Evolutionary conservation across 1,139 yeast genomes (phyloP).

Genomic region (Taphrina confusa): DNA sequence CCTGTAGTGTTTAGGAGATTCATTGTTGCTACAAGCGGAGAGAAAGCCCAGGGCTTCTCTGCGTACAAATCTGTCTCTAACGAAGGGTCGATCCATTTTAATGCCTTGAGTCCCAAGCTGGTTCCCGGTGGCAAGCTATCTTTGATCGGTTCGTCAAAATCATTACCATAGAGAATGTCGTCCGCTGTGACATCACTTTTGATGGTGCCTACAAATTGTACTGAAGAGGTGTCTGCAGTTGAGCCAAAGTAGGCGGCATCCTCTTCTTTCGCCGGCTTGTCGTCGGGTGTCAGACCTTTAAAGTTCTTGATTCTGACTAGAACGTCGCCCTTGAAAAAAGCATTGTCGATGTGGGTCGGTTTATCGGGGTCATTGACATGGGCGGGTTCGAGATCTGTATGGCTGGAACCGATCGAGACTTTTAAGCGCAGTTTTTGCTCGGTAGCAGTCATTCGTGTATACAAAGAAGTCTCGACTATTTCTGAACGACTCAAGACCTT

Average conservation of each 20-base stretch:
- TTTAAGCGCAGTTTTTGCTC: constrained; percentile 12
- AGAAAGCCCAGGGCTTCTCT: constrained; percentile 63
- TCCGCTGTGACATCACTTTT: constrained; percentile 31
- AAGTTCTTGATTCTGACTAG: constrained; percentile 27
- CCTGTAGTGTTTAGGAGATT: constrained; percentile 28
- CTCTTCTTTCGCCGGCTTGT: constrained; percentile 1
- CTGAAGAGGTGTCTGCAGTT: constrained; percentile 32
- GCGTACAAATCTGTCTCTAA: constrained; percentile 62
- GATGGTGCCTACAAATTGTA: constrained; percentile 33
- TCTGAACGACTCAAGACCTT: no score
- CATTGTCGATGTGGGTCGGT: constrained; percentile 29
- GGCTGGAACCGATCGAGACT: constrained; percentile 18
- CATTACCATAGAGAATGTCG: constrained; percentile 55
- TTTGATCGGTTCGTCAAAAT: constrained; percentile 61
- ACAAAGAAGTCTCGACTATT: no score
- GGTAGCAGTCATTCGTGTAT: no score
- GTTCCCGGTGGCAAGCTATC: constrained; percentile 65
- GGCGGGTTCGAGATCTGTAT: constrained; percentile 4
- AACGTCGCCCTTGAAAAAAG: constrained; percentile 25
- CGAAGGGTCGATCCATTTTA: constrained; percentile 58
- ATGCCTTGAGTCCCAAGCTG: constrained; percentile 54
- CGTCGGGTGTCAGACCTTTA: constrained; percentile 13
- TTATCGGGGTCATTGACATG: constrained; percentile 23
- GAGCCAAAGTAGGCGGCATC: constrained; percentile 24
- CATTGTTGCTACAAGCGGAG: constrained; percentile 43